These are phyloP conservation scores for Pythium brachiatum DNA, from an alignment of 352 stramenopile species.

Conservation along the genomic window DNA sequence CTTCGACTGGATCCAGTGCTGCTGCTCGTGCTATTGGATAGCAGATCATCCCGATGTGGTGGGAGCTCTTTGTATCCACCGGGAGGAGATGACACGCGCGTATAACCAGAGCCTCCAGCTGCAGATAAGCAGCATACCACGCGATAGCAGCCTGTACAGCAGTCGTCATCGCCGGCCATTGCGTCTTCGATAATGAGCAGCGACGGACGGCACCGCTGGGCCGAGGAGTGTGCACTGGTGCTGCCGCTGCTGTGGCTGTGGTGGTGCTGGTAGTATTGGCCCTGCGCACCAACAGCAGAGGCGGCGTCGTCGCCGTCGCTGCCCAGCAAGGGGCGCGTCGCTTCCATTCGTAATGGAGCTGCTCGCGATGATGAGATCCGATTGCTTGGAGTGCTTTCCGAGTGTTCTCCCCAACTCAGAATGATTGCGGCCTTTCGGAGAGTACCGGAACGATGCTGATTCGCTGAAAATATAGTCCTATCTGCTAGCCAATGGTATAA, in stretches of 20 bases:
- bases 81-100: conserved; percentile 10
- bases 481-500: background rate
- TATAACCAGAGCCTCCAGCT: background rate
- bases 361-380: background rate
- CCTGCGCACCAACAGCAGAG: conserved; percentile 20
- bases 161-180: background rate
- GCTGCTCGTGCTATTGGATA: conserved; percentile 15
- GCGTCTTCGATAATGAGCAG: conserved; percentile 7
- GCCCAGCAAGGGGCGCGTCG: conserved; percentile 44
- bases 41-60: conserved; percentile 4
- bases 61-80: conserved; percentile 17
- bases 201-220: background rate
- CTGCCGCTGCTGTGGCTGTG: background rate
- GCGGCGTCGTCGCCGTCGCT: conserved; percentile 34
- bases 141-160: conserved; percentile 9
- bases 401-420: background rate
- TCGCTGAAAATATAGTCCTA: background rate
- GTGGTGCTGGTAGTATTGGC: conserved; percentile 12
- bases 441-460: background rate
- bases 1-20: conserved; percentile 9
- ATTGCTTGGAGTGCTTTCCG: background rate
- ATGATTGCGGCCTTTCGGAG: conserved; percentile 12
- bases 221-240: background rate
- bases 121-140: conserved; percentile 12
- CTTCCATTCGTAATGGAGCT: conserved; percentile 34